Evolutionary conservation across 495 filamentous ascomycete genomes (phyloP).

Genomic region (Penicillium roqueforti): DNA sequence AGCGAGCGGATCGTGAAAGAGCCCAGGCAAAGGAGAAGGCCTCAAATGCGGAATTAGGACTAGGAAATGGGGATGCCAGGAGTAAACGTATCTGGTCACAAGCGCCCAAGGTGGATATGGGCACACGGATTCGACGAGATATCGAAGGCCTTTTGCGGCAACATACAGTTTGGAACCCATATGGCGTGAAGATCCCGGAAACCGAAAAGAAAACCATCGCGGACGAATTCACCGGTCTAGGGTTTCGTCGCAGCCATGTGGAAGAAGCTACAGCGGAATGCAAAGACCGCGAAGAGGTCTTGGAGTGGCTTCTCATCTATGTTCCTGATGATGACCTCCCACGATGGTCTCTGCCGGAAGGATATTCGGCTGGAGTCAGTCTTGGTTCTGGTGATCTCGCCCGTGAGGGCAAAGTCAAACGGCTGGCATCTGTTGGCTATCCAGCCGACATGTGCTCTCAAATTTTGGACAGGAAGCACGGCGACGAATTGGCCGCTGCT

Average conservation of each 20-base stretch:
- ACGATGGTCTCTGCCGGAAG: constrained; percentile 81
- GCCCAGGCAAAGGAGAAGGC: constrained; percentile 58
- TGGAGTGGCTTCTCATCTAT: constrained; percentile 92
- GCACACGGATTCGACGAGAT: constrained; percentile 64
- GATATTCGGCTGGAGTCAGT: constrained; percentile 81
- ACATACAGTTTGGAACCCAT: constrained; percentile 81
- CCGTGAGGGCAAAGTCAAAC: constrained; percentile 72
- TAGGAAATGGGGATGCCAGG: constrained; percentile 31
- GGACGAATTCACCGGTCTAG: constrained; percentile 68
- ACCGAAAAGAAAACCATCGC: constrained; percentile 56
- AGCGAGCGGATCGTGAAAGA: constrained; percentile 57
- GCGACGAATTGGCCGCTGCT: constrained; percentile 76
- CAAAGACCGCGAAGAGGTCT: constrained; percentile 86
- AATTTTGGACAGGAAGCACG: constrained; percentile 58
- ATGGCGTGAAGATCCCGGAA: constrained; percentile 59
- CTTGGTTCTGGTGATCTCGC: constrained; percentile 75
- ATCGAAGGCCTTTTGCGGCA: constrained; percentile 74
- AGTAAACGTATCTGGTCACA: constrained; percentile 69
- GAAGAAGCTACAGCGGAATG: constrained; percentile 84
- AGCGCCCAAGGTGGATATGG: constrained; percentile 90
- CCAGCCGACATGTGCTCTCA: constrained; percentile 75
- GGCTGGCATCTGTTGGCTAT: constrained; percentile 80
- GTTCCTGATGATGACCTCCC: constrained; percentile 96
- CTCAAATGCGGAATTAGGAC: constrained; percentile 42
- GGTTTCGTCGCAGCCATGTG: constrained; percentile 81